Percentiles rank a stretch among this genome's conserved stretches.
Evolutionary conservation across 2,329 filamentous ascomycete species (phyloP).

Genomic region (Cytospora schulzeri): DNA sequence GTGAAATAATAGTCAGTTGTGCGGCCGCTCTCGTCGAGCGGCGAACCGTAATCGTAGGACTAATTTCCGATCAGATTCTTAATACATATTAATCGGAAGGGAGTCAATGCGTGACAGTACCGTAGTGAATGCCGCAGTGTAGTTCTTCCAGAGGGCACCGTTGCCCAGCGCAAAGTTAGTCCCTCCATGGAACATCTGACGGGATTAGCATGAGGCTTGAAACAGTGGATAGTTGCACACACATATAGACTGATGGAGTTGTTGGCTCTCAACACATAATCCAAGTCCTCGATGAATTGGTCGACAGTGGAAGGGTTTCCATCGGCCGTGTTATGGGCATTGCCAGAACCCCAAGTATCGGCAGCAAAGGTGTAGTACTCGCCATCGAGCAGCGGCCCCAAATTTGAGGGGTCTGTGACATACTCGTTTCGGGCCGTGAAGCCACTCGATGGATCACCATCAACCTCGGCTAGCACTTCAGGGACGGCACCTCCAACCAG

Average conservation of each 20-base stretch:
- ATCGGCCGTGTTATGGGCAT: constrained; percentile 39
- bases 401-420: constrained; percentile 44
- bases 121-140: constrained; percentile 44
- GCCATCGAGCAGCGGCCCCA: constrained; percentile 50
- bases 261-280: constrained; percentile 41
- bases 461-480: constrained; percentile 48
- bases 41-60: constrained; percentile 53
- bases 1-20: constrained; percentile 46
- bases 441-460: constrained; percentile 45
- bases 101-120: constrained; percentile 28
- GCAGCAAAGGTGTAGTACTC: constrained; percentile 51
- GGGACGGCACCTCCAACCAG: constrained; percentile 47
- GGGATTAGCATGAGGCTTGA: not conserved
- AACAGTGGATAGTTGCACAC: not conserved
- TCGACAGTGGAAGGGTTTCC: constrained; percentile 33
- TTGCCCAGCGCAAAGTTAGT: constrained; percentile 53
- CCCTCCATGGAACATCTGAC: constrained; percentile 52
- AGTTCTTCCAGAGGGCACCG: constrained; percentile 47
- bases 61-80: not conserved
- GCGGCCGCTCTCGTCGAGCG: constrained; percentile 52
- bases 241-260: constrained; percentile 50
- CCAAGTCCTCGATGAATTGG: constrained; percentile 39
- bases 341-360: constrained; percentile 47
- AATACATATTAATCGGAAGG: not conserved
- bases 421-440: constrained; percentile 46